These are phyloP conservation scores for Xylariaceae sp. DNA, from an alignment of 2,329 filamentous ascomycete genomes.

Conservation along the genomic window DNA sequence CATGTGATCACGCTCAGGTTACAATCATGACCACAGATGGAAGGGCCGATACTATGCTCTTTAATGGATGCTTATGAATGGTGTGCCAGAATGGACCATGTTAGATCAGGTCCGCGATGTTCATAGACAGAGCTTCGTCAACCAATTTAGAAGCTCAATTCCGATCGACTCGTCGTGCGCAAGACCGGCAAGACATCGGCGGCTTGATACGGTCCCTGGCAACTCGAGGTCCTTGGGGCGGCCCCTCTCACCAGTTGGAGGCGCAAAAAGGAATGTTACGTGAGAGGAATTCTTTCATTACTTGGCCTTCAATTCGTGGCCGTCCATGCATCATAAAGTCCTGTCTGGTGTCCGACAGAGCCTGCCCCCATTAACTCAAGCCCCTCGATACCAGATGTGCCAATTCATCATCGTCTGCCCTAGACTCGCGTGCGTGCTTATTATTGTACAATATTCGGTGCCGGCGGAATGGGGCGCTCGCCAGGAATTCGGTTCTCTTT, in stretches of 20 bases:
- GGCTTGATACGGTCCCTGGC: neutral
- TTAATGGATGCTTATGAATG: no score
- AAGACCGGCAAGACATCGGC: neutral
- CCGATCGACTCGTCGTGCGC: no score
- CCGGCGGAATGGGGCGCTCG: neutral
- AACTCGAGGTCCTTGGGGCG: neutral
- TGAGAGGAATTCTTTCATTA: slow-evolving; percentile 17
- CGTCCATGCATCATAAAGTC: slow-evolving; percentile 12
- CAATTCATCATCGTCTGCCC: slow-evolving; percentile 13
- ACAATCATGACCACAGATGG: neutral
- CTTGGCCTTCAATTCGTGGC: slow-evolving; percentile 5
- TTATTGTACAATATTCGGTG: slow-evolving; percentile 20
- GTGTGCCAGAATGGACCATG: no score
- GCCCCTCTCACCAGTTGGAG: neutral
- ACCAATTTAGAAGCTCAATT: no score
- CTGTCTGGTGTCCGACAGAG: neutral
- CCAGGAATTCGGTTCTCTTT: slow-evolving; percentile 3
- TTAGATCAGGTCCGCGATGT: no score
- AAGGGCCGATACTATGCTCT: no score
- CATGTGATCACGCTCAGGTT: neutral
- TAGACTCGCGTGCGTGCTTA: slow-evolving; percentile 5
- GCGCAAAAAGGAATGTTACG: neutral
- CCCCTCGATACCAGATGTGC: slow-evolving; percentile 4
- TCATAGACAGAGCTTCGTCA: no score
- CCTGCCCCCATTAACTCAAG: slow-evolving; percentile 2